A percentile compares a stretch with the other conserved stretches of the same genome.
Conservation (phyloP, 129 eudicot species). For the Tagetes patula region DNA sequence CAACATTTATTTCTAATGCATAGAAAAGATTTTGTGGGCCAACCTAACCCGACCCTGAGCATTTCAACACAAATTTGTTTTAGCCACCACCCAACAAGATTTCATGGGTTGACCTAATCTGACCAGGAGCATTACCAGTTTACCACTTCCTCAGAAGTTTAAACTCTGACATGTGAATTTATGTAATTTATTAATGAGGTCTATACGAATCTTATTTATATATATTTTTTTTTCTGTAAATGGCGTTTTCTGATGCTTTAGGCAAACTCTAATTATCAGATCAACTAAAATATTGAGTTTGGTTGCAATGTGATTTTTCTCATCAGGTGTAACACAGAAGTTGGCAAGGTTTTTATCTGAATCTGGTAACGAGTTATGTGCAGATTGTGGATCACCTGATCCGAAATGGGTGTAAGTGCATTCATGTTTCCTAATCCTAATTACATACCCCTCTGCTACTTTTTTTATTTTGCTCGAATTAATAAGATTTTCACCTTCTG, state of each 20-base stretch:
- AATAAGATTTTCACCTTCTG: conserved; percentile 18
- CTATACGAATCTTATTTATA: background rate
- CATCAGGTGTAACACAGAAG: conserved; percentile 57
- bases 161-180: background rate
- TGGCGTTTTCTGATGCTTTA: conserved; percentile 7
- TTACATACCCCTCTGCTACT: background rate
- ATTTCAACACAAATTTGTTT: background rate
- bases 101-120: too few species aligned
- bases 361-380: conserved; percentile 67
- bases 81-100: background rate
- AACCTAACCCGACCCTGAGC: background rate
- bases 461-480: conserved; percentile 3
- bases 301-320: conserved; percentile 22
- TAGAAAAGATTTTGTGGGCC: background rate
- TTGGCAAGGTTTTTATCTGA: conserved; percentile 55
- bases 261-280: background rate
- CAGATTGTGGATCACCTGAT: conserved; percentile 89
- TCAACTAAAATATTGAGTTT: conserved; percentile 10
- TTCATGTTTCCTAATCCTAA: conserved; percentile 6
- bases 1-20: background rate
- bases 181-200: conserved; percentile 11
- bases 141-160: background rate
- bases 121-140: background rate
- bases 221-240: background rate
- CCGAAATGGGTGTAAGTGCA: conserved; percentile 97